A percentile compares a stretch with the other conserved stretches of the same genome.
Conservation (phyloP, 2,329 filamentous ascomycete species). For the Sordariomycetes sp. region DNA sequence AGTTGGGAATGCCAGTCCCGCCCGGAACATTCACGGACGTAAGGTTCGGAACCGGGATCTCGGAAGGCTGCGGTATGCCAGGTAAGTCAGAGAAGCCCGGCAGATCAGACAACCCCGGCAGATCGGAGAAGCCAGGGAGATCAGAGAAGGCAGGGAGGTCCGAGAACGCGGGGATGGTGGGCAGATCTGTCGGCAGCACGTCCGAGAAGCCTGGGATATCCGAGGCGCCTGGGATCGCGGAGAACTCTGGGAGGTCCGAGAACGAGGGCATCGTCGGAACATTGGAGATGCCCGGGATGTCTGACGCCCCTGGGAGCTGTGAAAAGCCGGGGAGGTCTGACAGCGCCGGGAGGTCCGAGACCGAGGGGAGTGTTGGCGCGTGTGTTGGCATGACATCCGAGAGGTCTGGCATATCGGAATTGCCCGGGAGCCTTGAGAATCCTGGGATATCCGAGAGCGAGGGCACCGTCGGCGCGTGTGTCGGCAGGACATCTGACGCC, state of each 20-base stretch:
- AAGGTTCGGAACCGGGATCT: background rate
- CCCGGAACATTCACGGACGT: too few species aligned
- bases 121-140: background rate
- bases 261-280: background rate
- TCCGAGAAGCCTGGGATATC: background rate
- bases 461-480: background rate
- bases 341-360: background rate
- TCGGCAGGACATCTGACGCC: background rate
- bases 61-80: too few species aligned
- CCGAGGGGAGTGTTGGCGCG: background rate
- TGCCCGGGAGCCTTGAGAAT: background rate
- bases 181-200: background rate
- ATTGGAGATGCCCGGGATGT: background rate
- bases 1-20: too few species aligned
- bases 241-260: background rate
- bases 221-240: background rate
- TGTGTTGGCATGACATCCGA: background rate
- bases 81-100: background rate
- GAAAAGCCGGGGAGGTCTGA: background rate
- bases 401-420: background rate
- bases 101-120: background rate
- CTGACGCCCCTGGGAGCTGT: background rate
- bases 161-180: background rate
- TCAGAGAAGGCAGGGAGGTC: background rate
- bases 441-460: background rate